Evolutionary conservation across 257 asterid species (phyloP).

Genomic region (Solanum tarapatanum): DNA sequence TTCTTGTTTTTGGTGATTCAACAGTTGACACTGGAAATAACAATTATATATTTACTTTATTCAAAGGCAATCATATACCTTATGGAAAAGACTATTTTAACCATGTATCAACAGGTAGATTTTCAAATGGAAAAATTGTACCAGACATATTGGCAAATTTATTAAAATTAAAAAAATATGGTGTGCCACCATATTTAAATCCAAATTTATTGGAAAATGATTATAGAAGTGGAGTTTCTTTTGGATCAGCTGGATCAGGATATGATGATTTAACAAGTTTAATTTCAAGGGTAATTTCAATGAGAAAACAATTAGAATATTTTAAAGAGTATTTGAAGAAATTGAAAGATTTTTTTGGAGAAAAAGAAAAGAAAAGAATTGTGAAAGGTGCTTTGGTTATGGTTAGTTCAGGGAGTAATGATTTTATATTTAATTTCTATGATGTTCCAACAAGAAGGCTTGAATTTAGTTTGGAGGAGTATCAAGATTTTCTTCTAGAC

Average conservation of each 20-base stretch:
- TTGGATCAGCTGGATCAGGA: slow-evolving; percentile 2
- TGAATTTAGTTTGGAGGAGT: background rate
- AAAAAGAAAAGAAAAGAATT: background rate
- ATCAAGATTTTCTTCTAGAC: background rate
- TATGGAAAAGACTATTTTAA: background rate
- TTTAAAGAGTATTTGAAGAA: background rate
- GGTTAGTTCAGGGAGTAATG: background rate
- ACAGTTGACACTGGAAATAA: background rate
- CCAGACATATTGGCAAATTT: background rate
- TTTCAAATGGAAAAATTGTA: background rate
- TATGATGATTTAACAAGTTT: background rate
- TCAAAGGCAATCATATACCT: background rate
- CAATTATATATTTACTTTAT: background rate
- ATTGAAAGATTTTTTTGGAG: background rate
- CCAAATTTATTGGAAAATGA: background rate
- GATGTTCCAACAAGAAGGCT: background rate
- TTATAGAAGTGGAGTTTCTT: background rate
- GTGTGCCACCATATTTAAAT: background rate
- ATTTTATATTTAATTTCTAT: background rate
- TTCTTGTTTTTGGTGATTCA: slow-evolving; percentile 2
- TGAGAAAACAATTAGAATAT: background rate
- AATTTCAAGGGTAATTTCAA: background rate
- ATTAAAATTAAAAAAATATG: background rate
- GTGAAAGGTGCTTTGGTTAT: background rate
- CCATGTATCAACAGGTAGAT: background rate